Conservation (phyloP, 306 rosid genomes). For the Gillenia trifoliata region DNA sequence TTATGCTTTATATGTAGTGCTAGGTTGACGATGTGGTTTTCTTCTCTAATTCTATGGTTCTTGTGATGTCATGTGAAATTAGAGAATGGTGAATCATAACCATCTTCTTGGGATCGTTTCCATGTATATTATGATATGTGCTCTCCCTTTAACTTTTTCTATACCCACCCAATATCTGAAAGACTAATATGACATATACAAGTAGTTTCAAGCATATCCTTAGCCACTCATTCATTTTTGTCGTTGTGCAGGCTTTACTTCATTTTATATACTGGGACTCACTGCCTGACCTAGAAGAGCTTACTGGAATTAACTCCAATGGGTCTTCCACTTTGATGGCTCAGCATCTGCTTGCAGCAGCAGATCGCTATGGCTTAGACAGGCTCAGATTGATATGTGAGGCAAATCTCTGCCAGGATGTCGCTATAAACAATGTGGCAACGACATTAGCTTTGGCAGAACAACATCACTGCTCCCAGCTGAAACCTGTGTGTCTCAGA, state of each 20-base stretch:
- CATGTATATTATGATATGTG: neutral
- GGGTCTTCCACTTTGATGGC: slow-evolving; percentile 73
- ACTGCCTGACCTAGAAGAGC: slow-evolving; percentile 67
- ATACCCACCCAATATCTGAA: neutral
- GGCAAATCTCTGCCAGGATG: slow-evolving; percentile 61
- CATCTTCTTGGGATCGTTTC: neutral
- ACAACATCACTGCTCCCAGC: slow-evolving; percentile 85
- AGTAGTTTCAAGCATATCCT: slow-evolving; percentile 13
- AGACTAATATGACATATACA: neutral
- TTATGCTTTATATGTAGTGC: neutral
- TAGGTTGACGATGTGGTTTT: neutral
- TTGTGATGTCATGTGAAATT: neutral
- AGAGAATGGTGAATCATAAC: neutral
- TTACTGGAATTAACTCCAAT: slow-evolving; percentile 58
- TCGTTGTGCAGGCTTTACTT: slow-evolving; percentile 61
- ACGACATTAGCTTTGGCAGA: slow-evolving; percentile 87
- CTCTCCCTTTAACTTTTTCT: neutral
- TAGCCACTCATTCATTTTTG: slow-evolving; percentile 11
- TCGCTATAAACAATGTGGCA: slow-evolving; percentile 77
- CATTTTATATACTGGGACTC: slow-evolving; percentile 77
- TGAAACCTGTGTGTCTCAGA: slow-evolving; percentile 80
- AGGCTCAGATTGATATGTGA: slow-evolving; percentile 70
- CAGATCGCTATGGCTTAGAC: slow-evolving; percentile 74
- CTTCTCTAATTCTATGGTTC: neutral
- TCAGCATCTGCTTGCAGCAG: slow-evolving; percentile 90